A percentile compares a stretch with the other conserved stretches of the same genome.
These are phyloP conservation scores for Viola pubescens DNA, from an alignment of 441 rosid genomes.

Conservation along the genomic window DNA sequence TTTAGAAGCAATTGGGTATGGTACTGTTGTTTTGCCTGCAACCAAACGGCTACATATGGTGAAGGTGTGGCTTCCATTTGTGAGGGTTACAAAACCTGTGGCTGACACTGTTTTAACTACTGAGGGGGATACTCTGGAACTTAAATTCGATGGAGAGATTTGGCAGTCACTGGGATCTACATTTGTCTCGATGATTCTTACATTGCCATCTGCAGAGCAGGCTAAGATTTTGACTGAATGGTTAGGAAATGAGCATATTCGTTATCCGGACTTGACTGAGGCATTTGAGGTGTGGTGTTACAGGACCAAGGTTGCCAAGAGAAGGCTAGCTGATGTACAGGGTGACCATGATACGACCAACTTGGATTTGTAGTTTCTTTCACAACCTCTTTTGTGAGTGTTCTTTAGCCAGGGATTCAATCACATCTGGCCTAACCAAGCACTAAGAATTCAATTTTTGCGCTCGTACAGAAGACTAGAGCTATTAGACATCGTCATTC, in stretches of 20 bases:
- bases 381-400: no score
- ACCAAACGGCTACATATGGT: constrained; percentile 55
- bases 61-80: constrained; percentile 87
- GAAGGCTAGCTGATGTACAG: constrained; percentile 41
- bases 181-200: constrained; percentile 58
- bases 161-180: constrained; percentile 82
- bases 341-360: constrained; percentile 23
- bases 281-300: constrained; percentile 91
- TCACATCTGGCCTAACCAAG: constrained; percentile 12
- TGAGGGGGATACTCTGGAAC: constrained; percentile 28
- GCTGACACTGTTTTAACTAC: constrained; percentile 33
- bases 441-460: neutral
- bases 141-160: constrained; percentile 57
- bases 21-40: constrained; percentile 68
- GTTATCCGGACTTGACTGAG: constrained; percentile 82
- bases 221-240: constrained; percentile 79
- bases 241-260: constrained; percentile 42
- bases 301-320: constrained; percentile 75
- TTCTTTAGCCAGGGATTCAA: constrained; percentile 12
- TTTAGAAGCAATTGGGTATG: constrained; percentile 66
- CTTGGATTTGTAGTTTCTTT: no score
- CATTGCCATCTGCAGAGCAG: constrained; percentile 74
- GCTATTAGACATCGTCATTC: neutral
- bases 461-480: neutral
- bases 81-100: constrained; percentile 54